Evolutionary conservation across 2,329 filamentous ascomycete genomes (phyloP).

Genomic region (Penicillium sp.): DNA sequence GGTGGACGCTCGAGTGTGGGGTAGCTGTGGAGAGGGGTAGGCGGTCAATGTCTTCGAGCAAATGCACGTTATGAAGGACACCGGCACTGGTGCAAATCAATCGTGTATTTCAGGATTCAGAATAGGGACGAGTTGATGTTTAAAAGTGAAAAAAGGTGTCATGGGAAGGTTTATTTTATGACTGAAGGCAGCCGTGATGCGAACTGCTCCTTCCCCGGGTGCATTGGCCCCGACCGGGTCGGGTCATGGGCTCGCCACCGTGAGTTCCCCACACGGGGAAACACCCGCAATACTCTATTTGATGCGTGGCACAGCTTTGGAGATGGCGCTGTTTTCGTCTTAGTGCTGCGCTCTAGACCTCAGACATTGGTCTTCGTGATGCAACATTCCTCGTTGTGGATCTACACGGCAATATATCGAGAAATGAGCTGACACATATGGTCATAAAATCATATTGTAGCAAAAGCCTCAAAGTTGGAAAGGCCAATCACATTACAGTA

Average conservation of each 20-base stretch:
- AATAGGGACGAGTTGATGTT: background rate
- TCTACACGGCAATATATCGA: background rate
- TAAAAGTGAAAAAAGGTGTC: no score
- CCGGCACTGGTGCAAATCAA: background rate
- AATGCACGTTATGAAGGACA: background rate
- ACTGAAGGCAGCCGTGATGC: background rate
- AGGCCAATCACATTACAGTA: slow-evolving; percentile 33
- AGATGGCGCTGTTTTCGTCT: background rate
- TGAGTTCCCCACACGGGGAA: background rate
- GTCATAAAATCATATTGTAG: background rate
- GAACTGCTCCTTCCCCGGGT: background rate
- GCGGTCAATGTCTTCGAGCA: background rate
- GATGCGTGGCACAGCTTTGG: no score
- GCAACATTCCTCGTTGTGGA: background rate
- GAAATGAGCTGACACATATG: background rate
- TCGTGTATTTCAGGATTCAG: no score
- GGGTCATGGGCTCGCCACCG: background rate
- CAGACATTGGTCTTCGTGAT: background rate
- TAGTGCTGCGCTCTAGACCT: background rate
- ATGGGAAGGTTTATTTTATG: background rate
- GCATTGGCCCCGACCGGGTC: background rate
- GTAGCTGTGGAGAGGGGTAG: background rate
- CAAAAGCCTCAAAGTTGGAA: no score
- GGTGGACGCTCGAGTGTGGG: background rate
- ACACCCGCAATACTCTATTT: background rate